Evolutionary conservation across 2,329 filamentous ascomycete genomes (phyloP), one percentile per base, ranked within the genome.

Genomic region (Fusarium newnesense): DNA sequence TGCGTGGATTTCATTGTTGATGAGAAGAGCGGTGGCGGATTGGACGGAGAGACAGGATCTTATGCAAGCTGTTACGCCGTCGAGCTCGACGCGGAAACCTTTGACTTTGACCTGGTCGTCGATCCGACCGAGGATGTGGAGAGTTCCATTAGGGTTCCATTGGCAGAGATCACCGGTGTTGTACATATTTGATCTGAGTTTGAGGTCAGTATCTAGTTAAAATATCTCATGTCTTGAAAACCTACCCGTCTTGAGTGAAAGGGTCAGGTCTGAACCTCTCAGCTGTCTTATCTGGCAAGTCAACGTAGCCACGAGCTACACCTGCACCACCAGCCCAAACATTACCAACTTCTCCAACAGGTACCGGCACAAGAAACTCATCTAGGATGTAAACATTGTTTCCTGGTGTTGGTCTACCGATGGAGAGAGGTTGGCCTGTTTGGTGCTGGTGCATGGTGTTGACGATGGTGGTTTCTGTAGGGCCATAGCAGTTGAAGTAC

Each of bases 41-140:
- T 79, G 81, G 8, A 90, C 83, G 1, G 81, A 82, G 0, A 83
- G 80, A 21, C 83, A 84, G 28, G 82, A 80, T 66, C 84, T 84
- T 56, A 88, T 82, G 13, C 84, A 84, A 12, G 84, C 79, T 1
- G 87, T 84, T 21, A 91, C 85, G 18, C 88, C 87, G 60, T 90
- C 88, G 4, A 90, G 85, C 76, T 91, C 88, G 28, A 91, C 86
- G n/a, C 89, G 86, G 77, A 90, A 90, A 3, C 89, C 84, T 78
- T 89, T 89, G 73, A 90, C 84, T 77, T 91, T 91, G 64, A 91
- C 86, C 74, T 91, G 89, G 67, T 90, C 88, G 64, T 91, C 89
- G 16, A 83, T 83, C 21, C 89, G 84, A 3, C 89, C 88, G 18
- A 89, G 83, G 13, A 87, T 87, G n/a, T 88, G 83, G 21, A 91